Base-by-base conservation (phyloP, 306 rosid species). In the Glycine soja region DNA sequence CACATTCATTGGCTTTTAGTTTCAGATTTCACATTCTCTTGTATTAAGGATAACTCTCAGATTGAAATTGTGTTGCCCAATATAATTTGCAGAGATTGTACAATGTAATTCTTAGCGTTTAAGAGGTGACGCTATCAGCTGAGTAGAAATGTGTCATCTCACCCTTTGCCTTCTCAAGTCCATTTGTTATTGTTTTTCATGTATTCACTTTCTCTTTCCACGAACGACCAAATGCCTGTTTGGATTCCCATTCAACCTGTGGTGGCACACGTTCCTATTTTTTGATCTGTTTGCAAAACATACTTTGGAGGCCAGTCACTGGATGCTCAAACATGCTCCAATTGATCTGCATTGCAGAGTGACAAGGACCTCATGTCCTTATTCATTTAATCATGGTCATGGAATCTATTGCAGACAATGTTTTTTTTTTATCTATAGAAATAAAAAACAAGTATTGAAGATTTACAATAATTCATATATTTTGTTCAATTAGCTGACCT, bases 1-100 rank as follows among this genome's bases (percentile, higher is more conserved):
- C 5, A 42, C 47, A 82, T 89, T 89, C 79, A 75, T 85, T 85
- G 80, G 75, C 45, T 61, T 15, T 30, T 10, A 11, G 54, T 76
- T 19, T 45, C 19, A 74, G 63, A 48, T 72, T 56, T 71, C 58
- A 66, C 59, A 50, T 67, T 50, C 46, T 66, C 72, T 45, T 19
- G 66, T 56, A 10, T 48, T 40, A 32, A 80, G 58, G 38, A 74
- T 67, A 74, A 38, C n/a, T 38, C 4, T 56, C 30, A 57, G 76
- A 78, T 78, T 74, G 58, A 82, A 59, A 73, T 66, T 79, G 71
- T 79, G 53, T 62, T 74, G 42, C 61, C 34, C 59, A 46, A 74
- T 58, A 59, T 82, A 86, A 82, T 62, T 43, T 78, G 77, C 74
- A 72, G 65, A 18, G 32, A 65, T 19, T 65, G 82, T 52, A 50